phyloP scores from a whole-genome alignment of 345 rosid genomes.

The Balakata baccata region DNA sequence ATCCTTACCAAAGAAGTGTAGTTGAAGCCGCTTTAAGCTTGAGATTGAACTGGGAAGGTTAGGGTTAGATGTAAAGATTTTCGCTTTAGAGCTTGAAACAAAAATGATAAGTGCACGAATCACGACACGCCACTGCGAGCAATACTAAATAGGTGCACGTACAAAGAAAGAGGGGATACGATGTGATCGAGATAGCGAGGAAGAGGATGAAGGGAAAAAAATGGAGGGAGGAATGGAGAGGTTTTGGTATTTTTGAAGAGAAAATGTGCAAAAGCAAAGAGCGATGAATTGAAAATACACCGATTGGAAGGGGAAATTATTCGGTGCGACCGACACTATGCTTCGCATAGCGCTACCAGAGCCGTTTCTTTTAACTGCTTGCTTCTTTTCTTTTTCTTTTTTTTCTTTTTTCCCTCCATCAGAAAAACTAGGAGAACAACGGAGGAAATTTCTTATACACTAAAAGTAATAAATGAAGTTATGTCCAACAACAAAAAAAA shows the following conservation, averaged over 20 bases:
- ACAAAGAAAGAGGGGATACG: background rate
- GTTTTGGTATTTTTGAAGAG: background rate
- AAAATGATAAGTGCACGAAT: background rate
- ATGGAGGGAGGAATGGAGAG: background rate
- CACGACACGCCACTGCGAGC: background rate
- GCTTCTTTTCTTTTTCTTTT: too few species aligned
- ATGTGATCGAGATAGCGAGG: constrained; percentile 6
- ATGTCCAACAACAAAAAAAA: too few species aligned
- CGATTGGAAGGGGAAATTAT: background rate
- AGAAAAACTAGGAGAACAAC: too few species aligned
- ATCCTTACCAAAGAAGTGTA: constrained; percentile 1
- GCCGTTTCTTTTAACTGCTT: background rate
- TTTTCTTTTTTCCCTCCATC: too few species aligned
- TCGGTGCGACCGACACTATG: background rate
- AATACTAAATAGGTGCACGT: background rate
- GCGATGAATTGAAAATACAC: background rate
- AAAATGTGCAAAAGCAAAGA: too few species aligned
- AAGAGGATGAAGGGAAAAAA: background rate
- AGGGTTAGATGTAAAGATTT: background rate
- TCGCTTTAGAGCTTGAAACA: background rate
- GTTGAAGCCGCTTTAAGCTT: background rate
- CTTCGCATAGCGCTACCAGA: background rate
- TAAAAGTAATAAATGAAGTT: too few species aligned
- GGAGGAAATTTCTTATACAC: too few species aligned
- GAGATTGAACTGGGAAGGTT: background rate